Conservation (phyloP, 495 filamentous ascomycete species). For the Podospora sp. region DNA sequence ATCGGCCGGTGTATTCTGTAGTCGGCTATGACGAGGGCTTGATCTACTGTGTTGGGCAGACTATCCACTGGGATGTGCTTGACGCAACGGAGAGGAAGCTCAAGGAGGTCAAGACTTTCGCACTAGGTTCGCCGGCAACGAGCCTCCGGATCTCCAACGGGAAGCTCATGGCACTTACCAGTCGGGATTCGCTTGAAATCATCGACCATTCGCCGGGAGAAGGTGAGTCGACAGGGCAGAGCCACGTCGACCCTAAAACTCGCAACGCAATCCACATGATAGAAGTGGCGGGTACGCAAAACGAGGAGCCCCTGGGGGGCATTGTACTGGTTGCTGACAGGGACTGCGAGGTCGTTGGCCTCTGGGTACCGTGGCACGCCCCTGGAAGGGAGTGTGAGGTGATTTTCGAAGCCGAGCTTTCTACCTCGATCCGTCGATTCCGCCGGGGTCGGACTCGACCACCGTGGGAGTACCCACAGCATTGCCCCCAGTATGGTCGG, state of each 20-base stretch:
- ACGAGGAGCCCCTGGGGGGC: constrained; percentile 24
- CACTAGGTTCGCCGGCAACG: constrained; percentile 48
- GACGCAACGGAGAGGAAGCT: constrained; percentile 49
- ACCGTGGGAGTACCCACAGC: constrained; percentile 37
- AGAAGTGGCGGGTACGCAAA: constrained; percentile 34
- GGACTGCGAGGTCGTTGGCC: constrained; percentile 49
- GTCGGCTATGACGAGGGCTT: constrained; percentile 46
- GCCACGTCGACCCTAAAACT: constrained; percentile 42
- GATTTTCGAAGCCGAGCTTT: constrained; percentile 55
- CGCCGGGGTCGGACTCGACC: constrained; percentile 48
- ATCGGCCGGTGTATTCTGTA: constrained; percentile 45
- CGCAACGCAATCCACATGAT: constrained; percentile 45
- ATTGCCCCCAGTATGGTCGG: constrained; percentile 33
- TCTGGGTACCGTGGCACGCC: constrained; percentile 50
- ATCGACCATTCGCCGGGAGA: constrained; percentile 39
- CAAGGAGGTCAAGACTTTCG: constrained; percentile 37
- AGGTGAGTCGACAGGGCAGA: constrained; percentile 28
- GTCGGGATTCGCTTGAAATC: constrained; percentile 48
- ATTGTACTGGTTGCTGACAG: constrained; percentile 52
- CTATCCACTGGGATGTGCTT: constrained; percentile 50
- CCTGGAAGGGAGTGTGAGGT: constrained; percentile 46
- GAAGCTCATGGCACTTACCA: constrained; percentile 48
- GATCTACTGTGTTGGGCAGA: constrained; percentile 47
- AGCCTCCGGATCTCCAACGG: constrained; percentile 44
- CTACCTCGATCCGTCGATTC: constrained; percentile 53